These are phyloP conservation scores for Fusarium tjaetaba DNA, from an alignment of 2,329 filamentous ascomycete species.

Conservation along the genomic window DNA sequence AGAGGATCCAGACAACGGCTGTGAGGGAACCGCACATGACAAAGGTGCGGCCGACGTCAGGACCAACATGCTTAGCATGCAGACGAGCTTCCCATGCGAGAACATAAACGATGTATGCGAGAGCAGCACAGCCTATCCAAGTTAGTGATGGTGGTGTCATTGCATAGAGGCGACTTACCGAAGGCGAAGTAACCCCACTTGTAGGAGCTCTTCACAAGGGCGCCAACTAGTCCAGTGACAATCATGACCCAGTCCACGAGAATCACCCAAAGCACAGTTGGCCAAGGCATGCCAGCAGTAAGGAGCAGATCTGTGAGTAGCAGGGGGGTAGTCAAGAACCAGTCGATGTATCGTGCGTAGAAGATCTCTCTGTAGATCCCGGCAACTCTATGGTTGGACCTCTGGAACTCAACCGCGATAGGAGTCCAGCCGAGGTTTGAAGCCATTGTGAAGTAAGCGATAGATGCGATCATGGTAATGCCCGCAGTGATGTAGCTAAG, in stretches of 20 bases:
- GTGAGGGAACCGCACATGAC: conserved; percentile 66
- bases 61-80: conserved; percentile 65
- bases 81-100: conserved; percentile 53
- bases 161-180: conserved; percentile 25
- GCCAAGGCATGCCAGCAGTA: conserved; percentile 65
- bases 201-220: conserved; percentile 59
- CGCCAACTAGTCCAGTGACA: conserved; percentile 56
- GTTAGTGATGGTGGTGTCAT: fast-evolving
- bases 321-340: conserved; percentile 68
- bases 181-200: conserved; percentile 68
- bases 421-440: conserved; percentile 59
- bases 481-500: conserved; percentile 58
- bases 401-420: conserved; percentile 63
- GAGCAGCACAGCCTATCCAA: conserved; percentile 51
- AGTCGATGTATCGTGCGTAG: conserved; percentile 63
- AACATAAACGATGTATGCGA: conserved; percentile 55
- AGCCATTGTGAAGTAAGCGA: conserved; percentile 63
- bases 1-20: conserved; percentile 64
- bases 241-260: conserved; percentile 60
- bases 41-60: conserved; percentile 63
- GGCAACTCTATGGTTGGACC: conserved; percentile 51
- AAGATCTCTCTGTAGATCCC: conserved; percentile 67
- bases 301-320: conserved; percentile 71
- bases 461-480: conserved; percentile 58
- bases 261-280: conserved; percentile 61